phyloP scores from a whole-genome alignment of 768 basidiomycete genomes.

The Floccularia luteovirens region DNA sequence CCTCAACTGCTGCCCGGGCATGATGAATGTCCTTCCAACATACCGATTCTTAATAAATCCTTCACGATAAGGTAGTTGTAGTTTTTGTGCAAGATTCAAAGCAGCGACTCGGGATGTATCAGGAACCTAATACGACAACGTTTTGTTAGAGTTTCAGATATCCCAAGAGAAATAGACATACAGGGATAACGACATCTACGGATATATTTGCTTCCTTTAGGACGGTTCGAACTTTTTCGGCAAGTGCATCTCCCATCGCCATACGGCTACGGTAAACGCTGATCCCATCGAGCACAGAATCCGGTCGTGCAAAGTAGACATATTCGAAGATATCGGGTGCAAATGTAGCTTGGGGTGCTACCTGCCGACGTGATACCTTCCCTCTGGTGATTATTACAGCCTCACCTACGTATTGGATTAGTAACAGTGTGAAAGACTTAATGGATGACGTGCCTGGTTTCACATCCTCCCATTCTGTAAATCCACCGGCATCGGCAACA shows the following conservation, averaged over 20 bases:
- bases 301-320: constrained; percentile 97
- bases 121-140: constrained; percentile 53
- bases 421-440: neutral
- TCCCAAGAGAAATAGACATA: constrained; percentile 20
- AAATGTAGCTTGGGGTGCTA: constrained; percentile 64
- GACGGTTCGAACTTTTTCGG: constrained; percentile 75
- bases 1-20: constrained; percentile 98
- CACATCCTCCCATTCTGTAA: constrained; percentile 90
- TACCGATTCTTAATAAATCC: constrained; percentile 99
- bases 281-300: constrained; percentile 95
- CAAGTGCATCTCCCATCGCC: constrained; percentile 98
- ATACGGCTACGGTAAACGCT: constrained; percentile 96
- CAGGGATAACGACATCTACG: constrained; percentile 96
- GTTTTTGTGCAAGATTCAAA: constrained; percentile 86
- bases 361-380: constrained; percentile 67
- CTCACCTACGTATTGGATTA: constrained; percentile 52
- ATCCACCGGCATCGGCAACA: constrained; percentile 90
- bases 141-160: constrained; percentile 4
- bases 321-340: constrained; percentile 99
- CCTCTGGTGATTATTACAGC: constrained; percentile 91
- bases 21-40: constrained; percentile 97
- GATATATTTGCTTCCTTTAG: constrained; percentile 58
- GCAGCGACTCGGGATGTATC: constrained; percentile 97
- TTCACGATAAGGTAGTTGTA: constrained; percentile 89
- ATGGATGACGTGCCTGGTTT: constrained; percentile 55